Percentiles rank a stretch among this genome's conserved stretches.
These are phyloP conservation scores for Periconia sp. DNA, from an alignment of 2,329 filamentous ascomycete species.

Conservation along the genomic window DNA sequence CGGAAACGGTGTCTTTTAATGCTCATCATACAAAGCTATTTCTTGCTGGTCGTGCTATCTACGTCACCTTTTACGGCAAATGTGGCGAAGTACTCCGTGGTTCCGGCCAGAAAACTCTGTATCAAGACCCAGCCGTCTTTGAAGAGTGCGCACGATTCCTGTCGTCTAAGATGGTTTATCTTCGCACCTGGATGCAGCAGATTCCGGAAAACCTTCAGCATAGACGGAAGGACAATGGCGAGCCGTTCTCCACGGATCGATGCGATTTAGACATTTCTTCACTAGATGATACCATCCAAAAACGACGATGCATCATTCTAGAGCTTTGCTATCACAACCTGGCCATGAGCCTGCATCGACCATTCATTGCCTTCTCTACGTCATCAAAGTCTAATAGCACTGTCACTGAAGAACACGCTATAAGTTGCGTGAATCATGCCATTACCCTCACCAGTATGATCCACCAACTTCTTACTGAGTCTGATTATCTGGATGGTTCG, in stretches of 20 bases:
- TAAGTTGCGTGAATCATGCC: conserved; percentile 25
- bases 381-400: conserved; percentile 2
- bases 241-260: conserved; percentile 22
- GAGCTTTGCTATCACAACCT: conserved; percentile 33
- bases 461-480: conserved; percentile 21
- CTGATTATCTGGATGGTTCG: conserved; percentile 36
- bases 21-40: conserved; percentile 44
- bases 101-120: conserved; percentile 26
- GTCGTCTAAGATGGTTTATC: conserved; percentile 24
- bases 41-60: conserved; percentile 37
- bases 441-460: conserved; percentile 25
- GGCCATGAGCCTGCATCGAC: conserved; percentile 28
- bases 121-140: conserved; percentile 37
- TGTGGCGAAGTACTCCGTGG: conserved; percentile 24
- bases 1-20: neutral
- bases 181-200: conserved; percentile 39
- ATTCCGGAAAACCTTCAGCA: conserved; percentile 46
- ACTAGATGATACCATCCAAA: neutral
- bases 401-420: conserved; percentile 15
- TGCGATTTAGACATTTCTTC: conserved; percentile 13
- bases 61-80: conserved; percentile 45
- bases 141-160: conserved; percentile 42
- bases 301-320: conserved; percentile 20
- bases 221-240: conserved; percentile 11
- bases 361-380: conserved; percentile 27